These are phyloP conservation scores for Phanerochaete sordida DNA, from an alignment of 768 basidiomycete species.

Conservation along the genomic window DNA sequence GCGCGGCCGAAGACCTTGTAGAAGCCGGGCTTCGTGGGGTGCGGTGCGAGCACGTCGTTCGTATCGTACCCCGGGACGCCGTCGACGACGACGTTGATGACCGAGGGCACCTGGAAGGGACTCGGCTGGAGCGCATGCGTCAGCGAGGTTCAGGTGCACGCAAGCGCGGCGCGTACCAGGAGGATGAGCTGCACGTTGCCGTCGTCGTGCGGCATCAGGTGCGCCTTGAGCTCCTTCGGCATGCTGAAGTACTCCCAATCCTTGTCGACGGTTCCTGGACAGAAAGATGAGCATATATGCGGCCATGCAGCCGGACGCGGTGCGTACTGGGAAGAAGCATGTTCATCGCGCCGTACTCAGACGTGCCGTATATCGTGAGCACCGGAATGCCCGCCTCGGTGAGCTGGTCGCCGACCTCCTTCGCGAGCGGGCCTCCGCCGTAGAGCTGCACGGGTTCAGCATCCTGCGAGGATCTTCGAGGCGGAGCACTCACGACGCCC, in stretches of 20 bases:
- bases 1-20: conserved; percentile 38
- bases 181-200: conserved; percentile 4
- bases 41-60: conserved; percentile 36
- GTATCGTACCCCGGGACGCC: conserved; percentile 33
- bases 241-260: conserved; percentile 13
- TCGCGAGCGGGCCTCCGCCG: conserved; percentile 16
- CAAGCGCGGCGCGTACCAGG: too few relatives aligned
- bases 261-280: not conserved
- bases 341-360: not conserved
- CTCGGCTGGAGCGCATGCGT: too few relatives aligned
- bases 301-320: not conserved
- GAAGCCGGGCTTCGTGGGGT: conserved; percentile 34
- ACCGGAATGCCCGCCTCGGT: conserved; percentile 6
- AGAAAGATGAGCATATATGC: not conserved
- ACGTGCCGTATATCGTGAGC: conserved; percentile 12
- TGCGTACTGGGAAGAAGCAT: conserved; percentile 6
- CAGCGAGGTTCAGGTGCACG: too few relatives aligned
- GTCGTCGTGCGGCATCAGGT: conserved; percentile 2
- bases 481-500: conserved; percentile 14
- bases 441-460: conserved; percentile 6
- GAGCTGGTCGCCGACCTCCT: conserved; percentile 13
- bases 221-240: conserved; percentile 4
- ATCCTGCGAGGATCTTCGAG: not conserved
- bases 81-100: conserved; percentile 31
- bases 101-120: conserved; percentile 11